A percentile compares a stretch with the other conserved stretches of the same genome.
Conservation (phyloP, 139 green algal genomes). For the Coelastrella sp. region DNA sequence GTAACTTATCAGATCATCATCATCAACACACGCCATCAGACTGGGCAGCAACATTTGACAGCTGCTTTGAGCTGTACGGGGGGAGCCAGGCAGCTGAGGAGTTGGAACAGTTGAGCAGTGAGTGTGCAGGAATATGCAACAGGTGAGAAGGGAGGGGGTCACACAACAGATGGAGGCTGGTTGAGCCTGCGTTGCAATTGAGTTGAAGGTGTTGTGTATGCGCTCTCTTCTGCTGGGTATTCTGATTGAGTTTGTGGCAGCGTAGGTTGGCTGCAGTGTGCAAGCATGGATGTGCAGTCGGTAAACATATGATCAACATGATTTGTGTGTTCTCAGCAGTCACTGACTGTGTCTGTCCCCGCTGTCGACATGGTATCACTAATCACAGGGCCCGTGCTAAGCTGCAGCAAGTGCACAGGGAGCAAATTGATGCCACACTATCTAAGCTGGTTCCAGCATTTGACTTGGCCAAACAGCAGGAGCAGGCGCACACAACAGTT, state of each 20-base stretch:
- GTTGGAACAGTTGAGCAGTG: slow-evolving; percentile 55
- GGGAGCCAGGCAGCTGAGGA: slow-evolving; percentile 60
- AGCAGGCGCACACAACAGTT: slow-evolving; percentile 21
- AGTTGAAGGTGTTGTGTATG: too few relatives aligned
- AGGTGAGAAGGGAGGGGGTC: too few relatives aligned
- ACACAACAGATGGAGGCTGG: too few relatives aligned
- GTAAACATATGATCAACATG: too few relatives aligned
- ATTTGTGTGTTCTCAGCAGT: too few relatives aligned
- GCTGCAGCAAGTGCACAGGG: slow-evolving; percentile 1
- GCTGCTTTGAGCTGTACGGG: slow-evolving; percentile 60
- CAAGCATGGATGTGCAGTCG: too few relatives aligned
- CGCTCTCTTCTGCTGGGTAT: too few relatives aligned
- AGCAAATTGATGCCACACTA: slow-evolving; percentile 21
- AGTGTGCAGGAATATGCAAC: slow-evolving; percentile 46
- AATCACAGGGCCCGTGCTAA: slow-evolving; percentile 26
- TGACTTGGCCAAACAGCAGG: slow-evolving; percentile 13
- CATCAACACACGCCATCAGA: neutral
- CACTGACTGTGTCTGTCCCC: too few relatives aligned
- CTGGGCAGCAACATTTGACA: slow-evolving; percentile 38
- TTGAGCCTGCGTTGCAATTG: too few relatives aligned
- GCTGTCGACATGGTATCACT: too few relatives aligned
- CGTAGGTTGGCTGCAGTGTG: too few relatives aligned
- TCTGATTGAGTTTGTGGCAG: too few relatives aligned
- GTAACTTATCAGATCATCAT: neutral
- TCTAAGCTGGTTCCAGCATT: slow-evolving; percentile 24